phyloP scores from a whole-genome alignment of 2,329 filamentous ascomycete genomes.

The Fusarium subglutinans region DNA sequence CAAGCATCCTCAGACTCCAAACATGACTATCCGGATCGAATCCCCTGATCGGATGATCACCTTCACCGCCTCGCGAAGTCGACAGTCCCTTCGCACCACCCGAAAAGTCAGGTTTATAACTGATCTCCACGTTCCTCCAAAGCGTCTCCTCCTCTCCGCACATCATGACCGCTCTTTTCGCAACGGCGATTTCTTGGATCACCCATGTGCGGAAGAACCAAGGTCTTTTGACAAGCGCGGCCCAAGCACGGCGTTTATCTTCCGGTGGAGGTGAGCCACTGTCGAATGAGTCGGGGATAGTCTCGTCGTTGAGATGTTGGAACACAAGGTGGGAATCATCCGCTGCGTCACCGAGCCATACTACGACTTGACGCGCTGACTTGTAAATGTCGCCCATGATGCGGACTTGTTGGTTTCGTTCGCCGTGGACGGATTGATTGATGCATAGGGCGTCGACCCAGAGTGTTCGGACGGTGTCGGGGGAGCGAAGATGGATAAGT shows the following conservation, averaged over 20 bases:
- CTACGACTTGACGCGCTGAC: conserved; percentile 11
- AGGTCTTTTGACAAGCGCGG: background rate
- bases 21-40: conserved; percentile 7
- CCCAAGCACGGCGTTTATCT: background rate
- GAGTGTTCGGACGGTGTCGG: background rate
- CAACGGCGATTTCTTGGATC: conserved; percentile 10
- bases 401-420: conserved; percentile 22
- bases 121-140: background rate
- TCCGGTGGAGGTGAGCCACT: accelerated
- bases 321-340: conserved; percentile 10
- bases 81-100: background rate
- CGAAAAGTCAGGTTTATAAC: conserved; percentile 7
- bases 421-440: conserved; percentile 6
- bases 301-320: background rate
- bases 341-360: conserved; percentile 10
- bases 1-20: background rate
- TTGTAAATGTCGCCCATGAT: conserved; percentile 29
- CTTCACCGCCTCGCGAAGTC: background rate
- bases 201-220: conserved; percentile 32
- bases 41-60: background rate
- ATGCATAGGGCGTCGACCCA: conserved; percentile 19
- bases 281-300: accelerated
- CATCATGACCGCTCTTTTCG: background rate
- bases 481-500: background rate
- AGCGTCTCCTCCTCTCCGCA: background rate